phyloP scores from a whole-genome alignment of 116 monocot genomes.

The Posidonia oceanica region DNA sequence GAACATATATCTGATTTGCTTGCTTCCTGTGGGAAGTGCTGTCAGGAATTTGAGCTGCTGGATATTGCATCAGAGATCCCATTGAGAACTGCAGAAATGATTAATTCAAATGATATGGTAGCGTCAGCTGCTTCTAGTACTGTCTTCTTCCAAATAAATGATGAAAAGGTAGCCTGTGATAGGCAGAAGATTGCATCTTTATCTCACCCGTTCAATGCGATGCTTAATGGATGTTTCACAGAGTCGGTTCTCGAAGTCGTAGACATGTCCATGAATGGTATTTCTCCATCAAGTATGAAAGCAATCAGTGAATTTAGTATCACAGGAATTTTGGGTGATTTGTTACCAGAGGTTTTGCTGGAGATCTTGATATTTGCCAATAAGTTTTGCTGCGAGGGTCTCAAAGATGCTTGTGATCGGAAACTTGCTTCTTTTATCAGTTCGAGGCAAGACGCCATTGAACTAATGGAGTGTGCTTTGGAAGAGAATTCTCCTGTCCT shows the following conservation, averaged over 20 bases:
- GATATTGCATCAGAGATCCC: slow-evolving; percentile 44
- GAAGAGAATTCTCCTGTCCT: slow-evolving; percentile 49
- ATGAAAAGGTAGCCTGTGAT: slow-evolving; percentile 43
- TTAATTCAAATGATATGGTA: neutral
- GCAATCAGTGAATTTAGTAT: slow-evolving; percentile 39
- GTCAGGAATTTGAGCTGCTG: slow-evolving; percentile 34
- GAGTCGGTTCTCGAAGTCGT: slow-evolving; percentile 58
- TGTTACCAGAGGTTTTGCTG: slow-evolving; percentile 31
- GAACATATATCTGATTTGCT: slow-evolving; percentile 57
- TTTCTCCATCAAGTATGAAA: slow-evolving; percentile 45
- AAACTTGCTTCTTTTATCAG: slow-evolving; percentile 48
- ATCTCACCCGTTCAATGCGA: slow-evolving; percentile 50
- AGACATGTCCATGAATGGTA: slow-evolving; percentile 62
- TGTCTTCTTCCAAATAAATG: slow-evolving; percentile 44
- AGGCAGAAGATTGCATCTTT: slow-evolving; percentile 52
- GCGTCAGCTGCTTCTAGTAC: slow-evolving; percentile 7
- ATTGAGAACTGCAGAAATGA: neutral
- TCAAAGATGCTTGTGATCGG: slow-evolving; percentile 57
- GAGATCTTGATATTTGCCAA: slow-evolving; percentile 66
- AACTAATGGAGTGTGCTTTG: slow-evolving; percentile 65
- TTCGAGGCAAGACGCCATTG: slow-evolving; percentile 58
- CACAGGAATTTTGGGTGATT: slow-evolving; percentile 21
- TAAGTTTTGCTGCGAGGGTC: slow-evolving; percentile 62
- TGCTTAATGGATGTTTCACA: slow-evolving; percentile 71
- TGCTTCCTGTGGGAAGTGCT: slow-evolving; percentile 53